Percentiles rank a stretch among this genome's conserved stretches.
These are phyloP conservation scores for Puccinia polysora DNA, from an alignment of 1,284 basidiomycete species.

Conservation along the genomic window DNA sequence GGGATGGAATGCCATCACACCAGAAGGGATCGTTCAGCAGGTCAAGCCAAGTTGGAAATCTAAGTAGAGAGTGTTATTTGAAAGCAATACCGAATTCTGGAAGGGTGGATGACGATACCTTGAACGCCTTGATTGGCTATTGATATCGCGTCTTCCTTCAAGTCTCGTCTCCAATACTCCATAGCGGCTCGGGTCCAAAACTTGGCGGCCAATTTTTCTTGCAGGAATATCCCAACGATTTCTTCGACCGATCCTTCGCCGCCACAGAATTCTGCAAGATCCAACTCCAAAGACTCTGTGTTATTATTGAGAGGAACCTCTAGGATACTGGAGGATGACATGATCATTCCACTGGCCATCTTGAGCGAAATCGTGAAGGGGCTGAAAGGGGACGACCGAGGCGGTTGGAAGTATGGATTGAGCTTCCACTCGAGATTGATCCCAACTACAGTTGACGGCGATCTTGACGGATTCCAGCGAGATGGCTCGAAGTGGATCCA, in stretches of 20 bases:
- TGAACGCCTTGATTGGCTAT: slow-evolving; percentile 31
- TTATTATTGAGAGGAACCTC: slow-evolving; percentile 41
- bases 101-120: neutral
- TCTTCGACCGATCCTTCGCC: slow-evolving; percentile 33
- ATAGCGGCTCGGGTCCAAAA: slow-evolving; percentile 37
- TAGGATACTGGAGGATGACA: slow-evolving; percentile 22
- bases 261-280: slow-evolving; percentile 36
- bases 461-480: too few relatives aligned
- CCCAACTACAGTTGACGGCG: too few relatives aligned
- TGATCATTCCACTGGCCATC: slow-evolving; percentile 16
- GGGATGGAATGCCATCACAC: neutral
- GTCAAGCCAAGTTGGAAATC: too few relatives aligned
- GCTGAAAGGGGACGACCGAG: too few relatives aligned
- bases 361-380: too few relatives aligned
- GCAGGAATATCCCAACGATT: slow-evolving; percentile 28
- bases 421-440: too few relatives aligned
- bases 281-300: slow-evolving; percentile 39
- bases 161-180: slow-evolving; percentile 40
- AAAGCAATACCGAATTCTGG: neutral
- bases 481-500: too few relatives aligned
- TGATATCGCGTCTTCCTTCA: slow-evolving; percentile 23
- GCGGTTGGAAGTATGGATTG: too few relatives aligned
- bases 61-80: too few relatives aligned
- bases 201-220: slow-evolving; percentile 28
- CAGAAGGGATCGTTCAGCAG: too few relatives aligned